Evolutionary conservation across 768 basidiomycete species (phyloP).

Genomic region (Holtermanniella nyarrowii): DNA sequence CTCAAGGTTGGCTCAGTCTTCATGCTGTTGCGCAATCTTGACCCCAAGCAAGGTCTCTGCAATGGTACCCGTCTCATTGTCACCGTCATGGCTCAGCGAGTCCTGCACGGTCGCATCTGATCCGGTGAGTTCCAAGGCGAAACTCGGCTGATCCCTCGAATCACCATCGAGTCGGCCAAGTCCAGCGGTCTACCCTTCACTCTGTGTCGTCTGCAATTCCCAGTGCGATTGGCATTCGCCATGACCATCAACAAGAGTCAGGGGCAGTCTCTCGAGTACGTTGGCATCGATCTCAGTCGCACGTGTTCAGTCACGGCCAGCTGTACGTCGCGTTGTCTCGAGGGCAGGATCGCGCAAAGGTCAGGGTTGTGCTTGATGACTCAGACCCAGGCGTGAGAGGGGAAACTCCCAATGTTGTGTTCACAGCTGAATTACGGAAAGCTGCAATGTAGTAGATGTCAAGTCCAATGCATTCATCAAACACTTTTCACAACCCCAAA

Average conservation of each 20-base stretch:
- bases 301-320: constrained; percentile 46
- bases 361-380: too few relatives aligned
- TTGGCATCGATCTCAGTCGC: constrained; percentile 43
- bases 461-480: too few relatives aligned
- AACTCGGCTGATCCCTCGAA: constrained; percentile 43
- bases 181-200: constrained; percentile 21
- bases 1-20: constrained; percentile 35
- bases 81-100: constrained; percentile 40
- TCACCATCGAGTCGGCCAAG: constrained; percentile 35
- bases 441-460: too few relatives aligned
- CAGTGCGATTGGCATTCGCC: constrained; percentile 46
- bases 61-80: constrained; percentile 41
- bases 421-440: too few relatives aligned
- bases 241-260: constrained; percentile 49
- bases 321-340: constrained; percentile 46
- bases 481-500: too few relatives aligned
- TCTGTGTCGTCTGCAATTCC: constrained; percentile 43
- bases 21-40: constrained; percentile 46
- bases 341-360: too few relatives aligned
- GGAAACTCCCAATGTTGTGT: too few relatives aligned
- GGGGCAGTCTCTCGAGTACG: constrained; percentile 46
- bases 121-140: constrained; percentile 42
- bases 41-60: constrained; percentile 41
- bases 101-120: constrained; percentile 41
- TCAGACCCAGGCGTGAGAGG: too few relatives aligned